phyloP scores from a whole-genome alignment of 129 eudicot species.

The Pseudognaphalium luteoalbum region DNA sequence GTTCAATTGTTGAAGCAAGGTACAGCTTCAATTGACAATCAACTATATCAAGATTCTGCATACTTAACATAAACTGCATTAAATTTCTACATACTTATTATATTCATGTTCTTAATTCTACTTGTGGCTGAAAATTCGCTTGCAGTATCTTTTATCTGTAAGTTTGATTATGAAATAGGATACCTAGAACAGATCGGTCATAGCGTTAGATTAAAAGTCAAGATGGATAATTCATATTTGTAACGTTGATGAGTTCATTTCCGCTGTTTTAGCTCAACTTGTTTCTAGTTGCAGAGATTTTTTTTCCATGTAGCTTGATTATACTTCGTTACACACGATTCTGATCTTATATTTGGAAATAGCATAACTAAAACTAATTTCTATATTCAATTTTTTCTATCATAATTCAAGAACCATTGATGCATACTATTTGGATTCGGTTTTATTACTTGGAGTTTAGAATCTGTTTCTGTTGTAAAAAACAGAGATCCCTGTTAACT shows the following conservation, averaged over 20 bases:
- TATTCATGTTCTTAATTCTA: background rate
- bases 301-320: background rate
- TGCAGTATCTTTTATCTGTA: background rate
- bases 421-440: background rate
- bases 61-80: background rate
- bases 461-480: background rate
- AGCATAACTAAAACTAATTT: background rate
- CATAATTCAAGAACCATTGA: background rate
- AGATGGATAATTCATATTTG: background rate
- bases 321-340: background rate
- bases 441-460: background rate
- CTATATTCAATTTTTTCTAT: background rate
- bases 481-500: background rate
- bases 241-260: background rate
- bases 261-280: background rate
- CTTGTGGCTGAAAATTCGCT: background rate
- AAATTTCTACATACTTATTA: background rate
- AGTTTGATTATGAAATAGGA: background rate
- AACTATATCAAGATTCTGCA: slow-evolving; percentile 1
- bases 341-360: background rate
- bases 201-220: background rate
- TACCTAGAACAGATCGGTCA: background rate
- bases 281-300: background rate
- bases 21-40: slow-evolving; percentile 23
- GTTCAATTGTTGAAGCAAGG: slow-evolving; percentile 79